Evolutionary conservation across 768 basidiomycete species (phyloP).

Genomic region (Erythrobasidium yunnanense): DNA sequence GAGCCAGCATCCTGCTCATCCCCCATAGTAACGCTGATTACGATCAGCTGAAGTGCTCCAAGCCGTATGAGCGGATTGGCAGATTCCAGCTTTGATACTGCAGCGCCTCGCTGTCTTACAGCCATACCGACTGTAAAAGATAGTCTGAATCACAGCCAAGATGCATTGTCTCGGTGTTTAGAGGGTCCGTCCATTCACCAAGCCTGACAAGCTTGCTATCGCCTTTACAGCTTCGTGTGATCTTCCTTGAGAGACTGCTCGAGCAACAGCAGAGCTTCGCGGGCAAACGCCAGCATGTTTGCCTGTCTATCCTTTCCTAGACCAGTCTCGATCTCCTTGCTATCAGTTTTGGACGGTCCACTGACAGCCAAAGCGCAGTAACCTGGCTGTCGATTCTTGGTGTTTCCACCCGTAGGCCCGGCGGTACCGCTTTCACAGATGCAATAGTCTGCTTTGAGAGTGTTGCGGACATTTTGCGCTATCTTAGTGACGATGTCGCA

Average conservation of each 20-base stretch:
- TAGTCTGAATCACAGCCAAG: too few relatives aligned
- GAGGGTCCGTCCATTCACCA: too few relatives aligned
- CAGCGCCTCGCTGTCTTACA: too few relatives aligned
- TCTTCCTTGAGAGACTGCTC: background rate
- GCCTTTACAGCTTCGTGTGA: background rate
- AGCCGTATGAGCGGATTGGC: too few relatives aligned
- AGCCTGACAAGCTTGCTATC: too few relatives aligned
- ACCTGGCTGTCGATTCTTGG: slow-evolving; percentile 19
- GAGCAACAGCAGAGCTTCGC: background rate
- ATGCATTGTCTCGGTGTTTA: too few relatives aligned
- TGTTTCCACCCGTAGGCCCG: slow-evolving; percentile 21
- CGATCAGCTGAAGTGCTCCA: too few relatives aligned
- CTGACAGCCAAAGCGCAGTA: slow-evolving; percentile 23
- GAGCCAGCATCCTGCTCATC: too few relatives aligned
- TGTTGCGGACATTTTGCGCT: slow-evolving; percentile 2
- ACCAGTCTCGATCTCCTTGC: background rate
- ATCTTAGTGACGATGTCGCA: slow-evolving; percentile 13
- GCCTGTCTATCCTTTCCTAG: background rate
- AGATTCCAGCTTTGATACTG: too few relatives aligned
- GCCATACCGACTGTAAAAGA: too few relatives aligned
- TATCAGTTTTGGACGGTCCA: background rate
- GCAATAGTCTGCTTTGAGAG: slow-evolving; percentile 17
- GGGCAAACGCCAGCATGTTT: slow-evolving; percentile 17
- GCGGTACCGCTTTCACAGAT: slow-evolving; percentile 27
- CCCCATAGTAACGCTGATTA: too few relatives aligned